Evolutionary conservation across 163 green algal genomes (phyloP), one percentile per base, ranked within the genome.

Genomic region (Scenedesmus sp.): DNA sequence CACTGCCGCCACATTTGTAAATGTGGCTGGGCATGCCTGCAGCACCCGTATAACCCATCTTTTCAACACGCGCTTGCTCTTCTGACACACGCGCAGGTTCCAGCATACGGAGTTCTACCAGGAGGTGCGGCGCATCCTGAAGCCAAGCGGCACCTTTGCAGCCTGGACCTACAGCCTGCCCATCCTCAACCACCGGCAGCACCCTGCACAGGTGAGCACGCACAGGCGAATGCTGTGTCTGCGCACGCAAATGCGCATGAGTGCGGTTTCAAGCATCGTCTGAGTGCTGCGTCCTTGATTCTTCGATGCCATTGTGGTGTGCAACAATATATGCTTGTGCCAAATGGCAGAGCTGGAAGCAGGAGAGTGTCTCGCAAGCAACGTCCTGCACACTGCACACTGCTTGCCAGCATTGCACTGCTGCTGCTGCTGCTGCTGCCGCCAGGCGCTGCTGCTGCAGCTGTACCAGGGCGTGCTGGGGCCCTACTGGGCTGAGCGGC

Each of bases 111-210:
- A 52, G 6, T 96, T 96, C 82, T 95, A 93, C 66, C 18, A 10
- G 1, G 93, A 96, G 67, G 88, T 84, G 1, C 86, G 87, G 2
- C 84, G 94, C 20, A 89, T 96, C 6, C 83, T 96, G 59, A 93
- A 91, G 84, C 92, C 94, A 1, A 59, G 20, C 9, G 94, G 94
- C 34, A 76, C 77, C 12, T 91, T 96, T 67, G 94, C 94, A 8
- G 77, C 90, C 3, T 96, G 94, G 94, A 88, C 87, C 15, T 95
- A 95, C 56, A 77, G 92, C 82, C 23, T 94, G 64, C 82, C 89
- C 34, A 55, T 89, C 9, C 16, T 92, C 23, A 60, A 84, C 6
- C 62, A 60, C 15, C 10, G 26, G 55, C 73, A 82, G 74, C 81
- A 86, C 26, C 46, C 82, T 16, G 90, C 82, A 18, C 88, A 92